phyloP scores from a whole-genome alignment of 495 filamentous ascomycete species.

The Trichoderma orchidacearum region DNA sequence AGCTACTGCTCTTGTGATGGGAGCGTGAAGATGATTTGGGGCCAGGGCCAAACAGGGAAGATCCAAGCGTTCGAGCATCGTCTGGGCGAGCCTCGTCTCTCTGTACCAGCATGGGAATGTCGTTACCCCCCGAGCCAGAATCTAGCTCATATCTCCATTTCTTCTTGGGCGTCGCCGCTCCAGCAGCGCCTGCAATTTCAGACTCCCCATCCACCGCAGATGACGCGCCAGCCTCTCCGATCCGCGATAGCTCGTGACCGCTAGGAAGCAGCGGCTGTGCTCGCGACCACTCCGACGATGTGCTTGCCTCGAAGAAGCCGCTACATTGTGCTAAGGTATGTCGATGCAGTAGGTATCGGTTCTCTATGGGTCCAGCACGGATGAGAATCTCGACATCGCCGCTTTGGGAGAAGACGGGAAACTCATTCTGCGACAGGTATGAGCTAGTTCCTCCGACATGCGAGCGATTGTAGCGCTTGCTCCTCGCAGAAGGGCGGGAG shows the following conservation, averaged over 20 bases:
- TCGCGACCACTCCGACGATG: constrained; percentile 69
- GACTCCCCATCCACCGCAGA: constrained; percentile 5
- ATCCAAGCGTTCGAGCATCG: constrained; percentile 8
- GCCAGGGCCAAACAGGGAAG: constrained; percentile 27
- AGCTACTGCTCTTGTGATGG: constrained; percentile 14
- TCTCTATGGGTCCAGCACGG: constrained; percentile 54
- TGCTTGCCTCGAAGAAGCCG: constrained; percentile 85
- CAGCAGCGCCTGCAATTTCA: constrained; percentile 7
- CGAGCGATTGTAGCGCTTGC: constrained; percentile 63
- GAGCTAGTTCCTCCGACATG: constrained; percentile 52
- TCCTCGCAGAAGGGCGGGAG: constrained; percentile 29
- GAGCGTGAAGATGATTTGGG: constrained; percentile 11
- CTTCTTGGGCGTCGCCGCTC: constrained; percentile 31
- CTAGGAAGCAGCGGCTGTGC: constrained; percentile 11
- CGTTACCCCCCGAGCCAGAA: constrained; percentile 55
- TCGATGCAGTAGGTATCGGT: constrained; percentile 72
- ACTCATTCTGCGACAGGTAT: constrained; percentile 59
- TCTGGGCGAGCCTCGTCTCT: constrained; percentile 41
- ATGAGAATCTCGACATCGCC: constrained; percentile 87
- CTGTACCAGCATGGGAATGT: constrained; percentile 80
- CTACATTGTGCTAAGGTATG: constrained; percentile 78
- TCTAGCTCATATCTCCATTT: constrained; percentile 84
- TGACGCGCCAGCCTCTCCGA: constrained; percentile 10
- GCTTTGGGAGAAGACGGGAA: constrained; percentile 77
- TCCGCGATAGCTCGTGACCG: constrained; percentile 17